These are phyloP conservation scores for Chionographis japonica DNA, from an alignment of 106 monocot genomes.

Conservation along the genomic window DNA sequence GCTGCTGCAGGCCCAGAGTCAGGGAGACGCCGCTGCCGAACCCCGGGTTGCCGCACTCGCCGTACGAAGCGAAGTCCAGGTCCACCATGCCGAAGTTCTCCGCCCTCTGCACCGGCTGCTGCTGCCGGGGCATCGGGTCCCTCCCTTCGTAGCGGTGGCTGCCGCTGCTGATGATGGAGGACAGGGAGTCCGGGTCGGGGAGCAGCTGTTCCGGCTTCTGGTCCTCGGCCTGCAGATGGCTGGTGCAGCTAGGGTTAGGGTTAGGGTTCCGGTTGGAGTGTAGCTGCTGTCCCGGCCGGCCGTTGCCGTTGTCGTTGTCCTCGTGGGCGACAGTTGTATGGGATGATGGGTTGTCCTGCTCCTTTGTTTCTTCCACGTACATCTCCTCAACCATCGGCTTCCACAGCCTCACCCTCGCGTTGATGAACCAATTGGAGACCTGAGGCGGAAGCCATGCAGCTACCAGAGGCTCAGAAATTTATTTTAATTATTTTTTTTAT, in stretches of 20 bases:
- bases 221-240: conserved; percentile 1
- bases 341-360: conserved; percentile 10
- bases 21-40: conserved; percentile 17
- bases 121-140: not conserved
- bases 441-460: not conserved
- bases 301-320: not conserved
- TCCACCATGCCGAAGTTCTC: conserved; percentile 15
- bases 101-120: not conserved
- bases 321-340: not conserved
- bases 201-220: conserved; percentile 8
- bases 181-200: conserved; percentile 18
- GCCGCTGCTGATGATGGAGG: conserved; percentile 23
- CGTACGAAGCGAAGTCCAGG: conserved; percentile 26
- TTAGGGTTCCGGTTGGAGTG: not conserved
- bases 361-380: conserved; percentile 82
- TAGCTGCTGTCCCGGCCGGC: not conserved
- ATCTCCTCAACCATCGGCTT: conserved; percentile 99
- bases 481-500: not conserved
- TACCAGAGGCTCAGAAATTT: too few species aligned
- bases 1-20: conserved; percentile 36
- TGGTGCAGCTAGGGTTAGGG: conserved; percentile 25
- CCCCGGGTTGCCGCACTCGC: not conserved
- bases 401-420: conserved; percentile 78
- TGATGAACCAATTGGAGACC: conserved; percentile 84
- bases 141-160: not conserved